Conservation (phyloP, 2,329 filamentous ascomycete genomes). For the Thermoascus crustaceus region DNA sequence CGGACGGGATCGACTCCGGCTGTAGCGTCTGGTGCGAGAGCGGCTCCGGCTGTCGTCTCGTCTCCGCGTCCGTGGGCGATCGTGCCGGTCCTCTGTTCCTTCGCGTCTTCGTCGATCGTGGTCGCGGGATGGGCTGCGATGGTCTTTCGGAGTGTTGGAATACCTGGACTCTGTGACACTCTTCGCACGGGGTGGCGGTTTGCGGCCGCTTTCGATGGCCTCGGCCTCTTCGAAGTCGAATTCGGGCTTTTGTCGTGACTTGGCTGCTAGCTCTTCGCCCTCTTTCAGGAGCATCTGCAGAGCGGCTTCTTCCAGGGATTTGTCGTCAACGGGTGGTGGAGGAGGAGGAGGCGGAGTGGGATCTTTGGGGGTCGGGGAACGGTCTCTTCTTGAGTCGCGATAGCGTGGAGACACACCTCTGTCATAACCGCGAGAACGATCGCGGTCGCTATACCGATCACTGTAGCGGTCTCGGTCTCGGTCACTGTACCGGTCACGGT, state of each 20-base stretch:
- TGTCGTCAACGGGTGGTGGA: conserved; percentile 39
- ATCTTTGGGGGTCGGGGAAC: conserved; percentile 25
- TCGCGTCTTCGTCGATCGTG: conserved; percentile 19
- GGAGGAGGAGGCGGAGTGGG: conserved; percentile 20
- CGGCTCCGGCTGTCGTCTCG: conserved; percentile 21
- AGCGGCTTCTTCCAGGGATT: conserved; percentile 48
- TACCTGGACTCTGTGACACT: conserved; percentile 19
- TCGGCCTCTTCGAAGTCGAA: conserved; percentile 43
- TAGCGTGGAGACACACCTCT: conserved; percentile 9
- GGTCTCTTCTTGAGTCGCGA: conserved; percentile 25
- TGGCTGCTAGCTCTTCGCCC: conserved; percentile 47
- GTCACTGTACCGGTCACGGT: conserved; percentile 23
- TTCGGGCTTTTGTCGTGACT: conserved; percentile 42
- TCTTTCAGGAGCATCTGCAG: conserved; percentile 47
- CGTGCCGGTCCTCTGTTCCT: no score
- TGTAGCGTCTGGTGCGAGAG: conserved; percentile 13
- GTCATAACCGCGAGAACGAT: conserved; percentile 22
- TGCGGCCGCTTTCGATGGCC: conserved; percentile 31
- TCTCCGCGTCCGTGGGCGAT: conserved; percentile 16
- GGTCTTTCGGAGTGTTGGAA: conserved; percentile 18
- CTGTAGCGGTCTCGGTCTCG: conserved; percentile 11
- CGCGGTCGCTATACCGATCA: conserved; percentile 25
- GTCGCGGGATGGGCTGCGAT: conserved; percentile 21
- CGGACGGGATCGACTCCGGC: conserved; percentile 7
- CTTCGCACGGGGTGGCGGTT: conserved; percentile 23